These are phyloP conservation scores for Mortierella sp. DNA, from an alignment of 371 early-diverging fungal species.

Conservation along the genomic window DNA sequence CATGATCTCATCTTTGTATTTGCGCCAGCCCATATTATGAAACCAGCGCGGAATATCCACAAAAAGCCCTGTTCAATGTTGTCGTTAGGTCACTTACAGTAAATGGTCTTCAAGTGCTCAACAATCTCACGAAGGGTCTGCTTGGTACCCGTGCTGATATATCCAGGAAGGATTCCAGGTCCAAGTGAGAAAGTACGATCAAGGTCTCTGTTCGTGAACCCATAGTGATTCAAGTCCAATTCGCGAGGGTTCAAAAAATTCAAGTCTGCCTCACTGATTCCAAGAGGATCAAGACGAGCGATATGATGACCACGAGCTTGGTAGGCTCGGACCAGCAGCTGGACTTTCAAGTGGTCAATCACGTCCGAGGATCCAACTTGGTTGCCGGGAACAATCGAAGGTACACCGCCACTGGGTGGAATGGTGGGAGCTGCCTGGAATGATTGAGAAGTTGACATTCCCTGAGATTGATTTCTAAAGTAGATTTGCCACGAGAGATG, in stretches of 20 bases:
- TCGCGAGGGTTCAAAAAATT: constrained; percentile 80
- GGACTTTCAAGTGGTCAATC: constrained; percentile 97
- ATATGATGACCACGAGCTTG: constrained; percentile 97
- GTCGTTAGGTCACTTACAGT: too few species aligned
- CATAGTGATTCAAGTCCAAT: constrained; percentile 89
- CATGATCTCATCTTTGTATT: too few species aligned
- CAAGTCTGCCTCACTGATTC: constrained; percentile 78
- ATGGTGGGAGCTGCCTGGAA: constrained; percentile 89
- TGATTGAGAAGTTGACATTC: constrained; percentile 77
- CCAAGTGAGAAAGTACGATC: constrained; percentile 93
- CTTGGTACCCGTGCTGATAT: constrained; percentile 70
- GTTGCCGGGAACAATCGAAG: constrained; percentile 65
- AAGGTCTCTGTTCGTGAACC: constrained; percentile 93
- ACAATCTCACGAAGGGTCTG: constrained; percentile 93
- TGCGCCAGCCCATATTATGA: too few species aligned
- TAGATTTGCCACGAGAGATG: constrained; percentile 98
- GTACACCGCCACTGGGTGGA: constrained; percentile 77
- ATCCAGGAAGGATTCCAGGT: constrained; percentile 94
- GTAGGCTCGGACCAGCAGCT: constrained; percentile 96
- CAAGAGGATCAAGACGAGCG: constrained; percentile 95
- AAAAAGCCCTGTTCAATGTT: too few species aligned
- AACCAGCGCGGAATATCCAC: too few species aligned
- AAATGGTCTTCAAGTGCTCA: constrained; percentile 83
- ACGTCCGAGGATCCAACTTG: constrained; percentile 72
- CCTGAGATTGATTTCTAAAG: constrained; percentile 90